Base-by-base conservation (phyloP, 23 red algal genomes). In the Agarophyton chilense region DNA sequence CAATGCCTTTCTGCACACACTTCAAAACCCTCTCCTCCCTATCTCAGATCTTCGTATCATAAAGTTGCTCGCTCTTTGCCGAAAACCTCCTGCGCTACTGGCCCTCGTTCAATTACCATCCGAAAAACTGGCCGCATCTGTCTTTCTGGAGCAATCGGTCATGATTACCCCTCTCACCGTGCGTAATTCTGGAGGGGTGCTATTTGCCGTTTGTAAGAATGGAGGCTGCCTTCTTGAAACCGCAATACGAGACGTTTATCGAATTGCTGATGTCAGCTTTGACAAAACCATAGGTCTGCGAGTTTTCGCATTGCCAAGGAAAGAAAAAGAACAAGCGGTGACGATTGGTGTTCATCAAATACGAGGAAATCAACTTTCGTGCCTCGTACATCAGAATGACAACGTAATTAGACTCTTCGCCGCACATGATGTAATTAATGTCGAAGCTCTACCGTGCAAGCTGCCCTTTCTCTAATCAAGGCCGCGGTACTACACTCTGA, bases 91-190 rank as follows among this genome's bases (percentile, higher is more conserved):
- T 39, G 68, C 68, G 21, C 18, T 74, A 18, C 21, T 74, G 17
- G 68, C 68, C 12, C 68, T 74, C 24, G 68, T 26, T 49, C 38
- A 47, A 13, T 47, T 74, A 47, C 68, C 68, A 11, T 74, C 68
- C 10, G 41, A 4, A 74, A 11, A 46, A 13, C 39, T 74, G 26
- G 68, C 68, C 6, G 68, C 68, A 4, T 43, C 68, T 29, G 68
- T 74, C 21, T 74, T 74, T 74, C 68, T 39, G 29, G 40, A 74
- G 25, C 68, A 74, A 2, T 74, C 68, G 24, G 68, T 74, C 43
- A 74, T 49, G 38, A 43, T 74, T 49, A 74, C 68, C 4, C 68
- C 68, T 1, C 41, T 74, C 12, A 74, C 41, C 10, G 40, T 74
- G 21, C 68, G 68, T 39, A 18, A 65, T 31, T 10, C 31, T 12